phyloP scores from a whole-genome alignment of 306 rosid genomes.

The Cucumis hystrix region DNA sequence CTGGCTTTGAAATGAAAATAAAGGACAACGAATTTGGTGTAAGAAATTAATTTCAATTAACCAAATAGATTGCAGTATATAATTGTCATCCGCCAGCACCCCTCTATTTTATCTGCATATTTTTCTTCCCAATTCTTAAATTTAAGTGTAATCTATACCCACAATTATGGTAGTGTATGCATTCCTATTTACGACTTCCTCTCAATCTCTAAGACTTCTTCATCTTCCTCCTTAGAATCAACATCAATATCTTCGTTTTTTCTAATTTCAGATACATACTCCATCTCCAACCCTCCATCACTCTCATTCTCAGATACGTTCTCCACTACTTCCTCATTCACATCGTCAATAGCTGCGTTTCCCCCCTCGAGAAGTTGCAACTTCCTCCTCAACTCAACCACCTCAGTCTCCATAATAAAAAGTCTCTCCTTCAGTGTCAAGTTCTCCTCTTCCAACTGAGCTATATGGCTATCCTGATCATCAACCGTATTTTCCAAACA shows the following conservation, averaged over 20 bases:
- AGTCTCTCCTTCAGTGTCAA: slow-evolving; percentile 80
- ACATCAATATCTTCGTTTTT: slow-evolving; percentile 15
- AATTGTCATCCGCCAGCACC: no score
- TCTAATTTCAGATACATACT: slow-evolving; percentile 34
- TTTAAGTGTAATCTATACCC: background rate
- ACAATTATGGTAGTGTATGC: background rate
- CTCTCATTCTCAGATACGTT: slow-evolving; percentile 40
- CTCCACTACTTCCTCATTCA: slow-evolving; percentile 30
- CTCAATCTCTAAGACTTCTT: slow-evolving; percentile 1
- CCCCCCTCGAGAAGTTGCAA: slow-evolving; percentile 42
- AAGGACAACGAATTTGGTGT: background rate
- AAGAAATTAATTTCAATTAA: background rate
- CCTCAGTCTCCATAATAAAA: slow-evolving; percentile 76
- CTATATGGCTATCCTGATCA: slow-evolving; percentile 90
- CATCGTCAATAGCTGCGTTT: slow-evolving; percentile 13
- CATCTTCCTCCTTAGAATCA: background rate
- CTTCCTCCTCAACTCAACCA: slow-evolving; percentile 67
- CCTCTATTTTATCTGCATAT: no score
- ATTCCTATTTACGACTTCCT: background rate
- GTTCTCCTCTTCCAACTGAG: slow-evolving; percentile 89
- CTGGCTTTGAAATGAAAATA: background rate
- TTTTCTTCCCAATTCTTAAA: background rate
- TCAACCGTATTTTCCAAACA: slow-evolving; percentile 76
- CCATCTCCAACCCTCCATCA: slow-evolving; percentile 23
- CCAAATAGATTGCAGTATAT: no score